Evolutionary conservation across 2,329 filamentous ascomycete genomes (phyloP), one percentile per base, ranked within the genome.

Genomic region (Phoma sp.): DNA sequence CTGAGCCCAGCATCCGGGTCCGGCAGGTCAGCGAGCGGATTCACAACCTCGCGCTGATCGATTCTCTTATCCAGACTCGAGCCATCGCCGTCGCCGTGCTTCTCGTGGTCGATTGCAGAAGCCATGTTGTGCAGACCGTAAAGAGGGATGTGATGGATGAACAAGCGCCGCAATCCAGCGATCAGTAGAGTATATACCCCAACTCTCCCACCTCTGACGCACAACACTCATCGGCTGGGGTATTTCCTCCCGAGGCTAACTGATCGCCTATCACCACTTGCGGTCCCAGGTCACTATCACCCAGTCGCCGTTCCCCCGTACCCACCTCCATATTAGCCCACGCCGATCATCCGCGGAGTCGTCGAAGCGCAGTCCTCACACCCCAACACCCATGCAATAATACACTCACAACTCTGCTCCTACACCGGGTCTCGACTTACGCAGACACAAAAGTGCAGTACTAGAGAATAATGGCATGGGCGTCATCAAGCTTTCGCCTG

Each of bases 1-100:
- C 81, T 86, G 63, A 90, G 74, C 7, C 85, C 85, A 43, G 83
- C 86, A 74, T 92, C 89, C 0, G 85, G 85, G 64, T 88, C 84
- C 9, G 80, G 63, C 12, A 71, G 51, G 44, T 69, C 65, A 13
- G 63, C 61, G 27, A 65, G 56, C 1, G 61, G 55, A 15, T 62
- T 58, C 2, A 49, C 22, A 19, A 62, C 43, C 19, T 46, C 54
- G 15, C 59, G 54, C 2, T 62, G 40, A 5, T 44, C 61, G 17
- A 67, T 58, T 40, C 62, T 67, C 38, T 67, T 65, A 21, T 72
- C 69, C 19, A 65, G 51, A 38, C 58, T 60, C 5, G 55, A 43
- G 27, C 56, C 56, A n/a, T 65, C 63, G 36, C 59, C 52, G 25
- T 43, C 27, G 27, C n/a, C 19, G 17, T 51, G 38, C 22, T 57